Evolutionary conservation across 495 filamentous ascomycete species (phyloP).

Genomic region (Podospora comata): DNA sequence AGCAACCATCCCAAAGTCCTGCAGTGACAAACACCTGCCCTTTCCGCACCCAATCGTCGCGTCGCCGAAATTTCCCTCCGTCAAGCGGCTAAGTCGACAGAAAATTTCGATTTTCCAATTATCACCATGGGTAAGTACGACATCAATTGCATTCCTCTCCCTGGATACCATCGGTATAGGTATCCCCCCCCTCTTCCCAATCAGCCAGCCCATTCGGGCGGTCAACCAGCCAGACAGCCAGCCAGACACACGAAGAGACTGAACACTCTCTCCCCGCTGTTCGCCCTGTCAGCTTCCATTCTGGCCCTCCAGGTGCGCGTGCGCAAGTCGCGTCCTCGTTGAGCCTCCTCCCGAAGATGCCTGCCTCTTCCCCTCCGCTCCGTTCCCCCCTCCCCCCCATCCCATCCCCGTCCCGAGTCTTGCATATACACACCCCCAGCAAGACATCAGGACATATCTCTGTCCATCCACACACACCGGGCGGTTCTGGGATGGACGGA

Average conservation of each 20-base stretch:
- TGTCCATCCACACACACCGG: neutral
- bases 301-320: conserved; percentile 1
- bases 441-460: neutral
- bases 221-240: neutral
- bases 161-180: conserved; percentile 7
- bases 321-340: conserved; percentile 12
- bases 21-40: conserved; percentile 26
- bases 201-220: neutral
- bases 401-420: neutral
- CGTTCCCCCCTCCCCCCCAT: neutral
- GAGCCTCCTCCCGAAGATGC: neutral
- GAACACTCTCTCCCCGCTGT: neutral
- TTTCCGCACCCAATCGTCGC: conserved; percentile 34
- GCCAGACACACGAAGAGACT: neutral
- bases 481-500: conserved; percentile 12
- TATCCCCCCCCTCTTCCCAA: neutral
- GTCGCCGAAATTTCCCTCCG: conserved; percentile 31
- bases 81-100: conserved; percentile 44
- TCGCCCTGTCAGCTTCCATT: conserved; percentile 11
- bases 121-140: conserved; percentile 46
- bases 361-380: conserved; percentile 1
- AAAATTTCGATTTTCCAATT: conserved; percentile 30
- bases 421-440: neutral
- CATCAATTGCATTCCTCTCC: conserved; percentile 26
- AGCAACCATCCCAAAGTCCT: conserved; percentile 22